Percentiles rank a stretch among this genome's conserved stretches.
phyloP scores from a whole-genome alignment of 768 basidiomycete genomes.

The Leucogyrophana mollusca region DNA sequence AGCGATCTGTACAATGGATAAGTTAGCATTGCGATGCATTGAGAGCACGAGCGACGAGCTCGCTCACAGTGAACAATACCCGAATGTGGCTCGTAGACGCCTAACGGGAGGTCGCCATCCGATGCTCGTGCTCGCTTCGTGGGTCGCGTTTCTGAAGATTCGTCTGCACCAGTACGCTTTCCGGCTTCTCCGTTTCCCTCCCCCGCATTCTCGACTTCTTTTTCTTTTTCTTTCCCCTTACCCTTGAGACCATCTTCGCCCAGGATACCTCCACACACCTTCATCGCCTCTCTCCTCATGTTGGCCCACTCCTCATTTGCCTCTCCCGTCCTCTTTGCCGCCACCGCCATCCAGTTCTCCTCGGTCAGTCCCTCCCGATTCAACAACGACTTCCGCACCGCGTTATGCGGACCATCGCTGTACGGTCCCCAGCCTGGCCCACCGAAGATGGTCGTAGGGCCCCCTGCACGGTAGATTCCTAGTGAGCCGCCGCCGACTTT shows the following conservation, averaged over 20 bases:
- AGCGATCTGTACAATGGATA: conserved; percentile 51
- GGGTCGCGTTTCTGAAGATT: conserved; percentile 19
- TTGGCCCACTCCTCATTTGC: conserved; percentile 63
- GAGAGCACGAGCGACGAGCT: conserved; percentile 2
- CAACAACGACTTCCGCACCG: conserved; percentile 77
- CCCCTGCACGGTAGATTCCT: conserved; percentile 88
- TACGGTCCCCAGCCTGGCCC: conserved; percentile 82
- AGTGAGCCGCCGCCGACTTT: conserved; percentile 44
- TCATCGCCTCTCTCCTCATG: conserved; percentile 54
- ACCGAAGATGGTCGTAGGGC: conserved; percentile 91
- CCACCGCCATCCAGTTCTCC: conserved; percentile 92
- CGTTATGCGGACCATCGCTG: conserved; percentile 83
- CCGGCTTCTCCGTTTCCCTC: conserved; percentile 18
- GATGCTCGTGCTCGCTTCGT: conserved; percentile 28
- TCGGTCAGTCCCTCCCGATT: conserved; percentile 78
- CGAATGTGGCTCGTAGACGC: conserved; percentile 82
- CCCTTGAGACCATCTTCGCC: conserved; percentile 28
- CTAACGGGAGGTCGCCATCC: conserved; percentile 46
- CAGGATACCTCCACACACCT: conserved; percentile 47
- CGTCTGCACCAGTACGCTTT: no score
- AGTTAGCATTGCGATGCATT: conserved; percentile 1
- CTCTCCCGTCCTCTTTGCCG: conserved; percentile 63
- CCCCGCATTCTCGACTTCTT: conserved; percentile 27
- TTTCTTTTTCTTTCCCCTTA: conserved; percentile 33
- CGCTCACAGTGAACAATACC: conserved; percentile 71